Conservation (phyloP, 2,329 filamentous ascomycete genomes). For the Xylariomycetidae sp. region DNA sequence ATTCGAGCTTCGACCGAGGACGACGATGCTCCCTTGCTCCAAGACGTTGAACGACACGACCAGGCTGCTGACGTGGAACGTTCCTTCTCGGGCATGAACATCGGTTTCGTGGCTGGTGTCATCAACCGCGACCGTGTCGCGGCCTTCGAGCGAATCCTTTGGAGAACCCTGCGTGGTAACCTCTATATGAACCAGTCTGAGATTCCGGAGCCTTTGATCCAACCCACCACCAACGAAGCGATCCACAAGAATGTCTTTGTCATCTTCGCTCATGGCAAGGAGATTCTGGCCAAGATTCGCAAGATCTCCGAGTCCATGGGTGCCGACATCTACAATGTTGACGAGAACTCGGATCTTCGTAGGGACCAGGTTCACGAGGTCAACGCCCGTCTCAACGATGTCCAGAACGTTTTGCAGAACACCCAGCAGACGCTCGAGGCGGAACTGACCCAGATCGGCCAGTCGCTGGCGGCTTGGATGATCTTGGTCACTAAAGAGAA, state of each 20-base stretch:
- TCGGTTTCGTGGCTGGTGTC: slow-evolving; percentile 95
- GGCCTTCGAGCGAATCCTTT: slow-evolving; percentile 94
- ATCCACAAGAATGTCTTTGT: slow-evolving; percentile 98
- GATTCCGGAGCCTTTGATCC: slow-evolving; percentile 87
- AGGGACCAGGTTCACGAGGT: slow-evolving; percentile 97
- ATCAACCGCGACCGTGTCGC: slow-evolving; percentile 89
- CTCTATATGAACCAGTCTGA: slow-evolving; percentile 99
- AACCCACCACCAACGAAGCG: slow-evolving; percentile 87
- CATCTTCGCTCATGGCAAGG: slow-evolving; percentile 97
- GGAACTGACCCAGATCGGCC: slow-evolving; percentile 88
- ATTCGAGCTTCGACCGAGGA: slow-evolving; percentile 86
- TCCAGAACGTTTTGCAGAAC: slow-evolving; percentile 87
- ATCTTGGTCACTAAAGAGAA: slow-evolving; percentile 97
- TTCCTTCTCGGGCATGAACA: slow-evolving; percentile 96
- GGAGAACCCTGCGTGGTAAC: slow-evolving; percentile 94
- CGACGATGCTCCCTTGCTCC: slow-evolving; percentile 87
- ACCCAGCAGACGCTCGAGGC: slow-evolving; percentile 91
- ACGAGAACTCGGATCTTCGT: slow-evolving; percentile 93
- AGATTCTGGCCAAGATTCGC: slow-evolving; percentile 96
- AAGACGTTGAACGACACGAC: slow-evolving; percentile 82
- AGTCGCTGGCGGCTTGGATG: slow-evolving; percentile 93
- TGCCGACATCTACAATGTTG: slow-evolving; percentile 91
- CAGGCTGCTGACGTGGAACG: slow-evolving; percentile 64
- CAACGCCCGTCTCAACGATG: slow-evolving; percentile 84
- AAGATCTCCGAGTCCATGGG: slow-evolving; percentile 98